Conservation (phyloP, 768 basidiomycete species). For the Boletus rubroflammeus region DNA sequence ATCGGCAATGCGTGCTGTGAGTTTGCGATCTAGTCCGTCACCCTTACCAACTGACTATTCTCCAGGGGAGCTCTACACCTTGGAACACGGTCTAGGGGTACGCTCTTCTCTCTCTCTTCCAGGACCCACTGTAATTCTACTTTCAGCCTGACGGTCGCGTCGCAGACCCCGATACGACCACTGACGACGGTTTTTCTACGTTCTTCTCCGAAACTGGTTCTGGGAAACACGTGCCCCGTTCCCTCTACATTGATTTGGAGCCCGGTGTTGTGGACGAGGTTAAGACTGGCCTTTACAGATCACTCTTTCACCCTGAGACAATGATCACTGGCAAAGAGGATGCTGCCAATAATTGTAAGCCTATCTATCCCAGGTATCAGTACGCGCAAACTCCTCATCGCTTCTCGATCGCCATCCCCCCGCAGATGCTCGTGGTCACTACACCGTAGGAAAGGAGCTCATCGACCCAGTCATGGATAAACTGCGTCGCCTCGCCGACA, state of each 20-base stretch:
- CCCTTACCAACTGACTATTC: slow-evolving; percentile 10
- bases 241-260: slow-evolving; percentile 94
- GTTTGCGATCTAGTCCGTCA: slow-evolving; percentile 29
- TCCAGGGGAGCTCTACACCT: slow-evolving; percentile 94
- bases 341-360: slow-evolving; percentile 96
- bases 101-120: slow-evolving; percentile 29
- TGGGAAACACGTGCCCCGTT: slow-evolving; percentile 94
- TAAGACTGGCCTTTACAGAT: slow-evolving; percentile 85
- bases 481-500: slow-evolving; percentile 93
- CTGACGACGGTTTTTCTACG: slow-evolving; percentile 89
- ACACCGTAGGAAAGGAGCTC: slow-evolving; percentile 97
- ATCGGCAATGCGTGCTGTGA: slow-evolving; percentile 95
- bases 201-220: slow-evolving; percentile 96
- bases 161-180: slow-evolving; percentile 45
- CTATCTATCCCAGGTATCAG: background rate
- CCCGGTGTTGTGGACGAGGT: slow-evolving; percentile 96
- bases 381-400: slow-evolving; percentile 7
- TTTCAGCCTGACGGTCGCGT: slow-evolving; percentile 88
- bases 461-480: slow-evolving; percentile 98
- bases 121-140: slow-evolving; percentile 12
- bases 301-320: slow-evolving; percentile 96
- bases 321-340: slow-evolving; percentile 98
- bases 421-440: slow-evolving; percentile 95
- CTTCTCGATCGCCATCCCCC: slow-evolving; percentile 5
- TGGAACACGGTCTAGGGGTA: slow-evolving; percentile 95